Evolutionary conservation across 2,329 filamentous ascomycete genomes (phyloP).

Genomic region (Ploettnerulaceae sp.): DNA sequence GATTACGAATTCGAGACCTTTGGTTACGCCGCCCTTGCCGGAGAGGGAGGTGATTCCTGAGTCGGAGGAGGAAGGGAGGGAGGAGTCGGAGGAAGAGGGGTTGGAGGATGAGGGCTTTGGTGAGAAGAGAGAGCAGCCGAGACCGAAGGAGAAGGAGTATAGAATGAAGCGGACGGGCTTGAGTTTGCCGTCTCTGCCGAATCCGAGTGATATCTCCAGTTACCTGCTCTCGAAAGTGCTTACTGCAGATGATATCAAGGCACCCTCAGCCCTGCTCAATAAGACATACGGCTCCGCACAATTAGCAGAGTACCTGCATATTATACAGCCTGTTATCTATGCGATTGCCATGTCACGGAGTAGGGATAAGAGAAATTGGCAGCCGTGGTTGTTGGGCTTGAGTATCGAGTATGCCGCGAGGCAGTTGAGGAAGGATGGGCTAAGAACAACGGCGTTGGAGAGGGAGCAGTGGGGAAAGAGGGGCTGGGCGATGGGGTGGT

Average conservation of each 20-base stretch:
- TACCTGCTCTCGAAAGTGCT: constrained; percentile 88
- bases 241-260: constrained; percentile 94
- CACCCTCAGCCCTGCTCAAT: constrained; percentile 81
- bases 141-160: constrained; percentile 54
- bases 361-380: constrained; percentile 74
- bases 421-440: constrained; percentile 63
- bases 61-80: constrained; percentile 41
- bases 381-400: constrained; percentile 84
- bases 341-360: constrained; percentile 70
- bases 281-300: constrained; percentile 68
- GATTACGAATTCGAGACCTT: constrained; percentile 75
- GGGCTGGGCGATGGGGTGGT: constrained; percentile 91
- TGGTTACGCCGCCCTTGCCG: constrained; percentile 79
- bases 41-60: constrained; percentile 76
- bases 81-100: constrained; percentile 36
- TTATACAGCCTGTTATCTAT: constrained; percentile 82
- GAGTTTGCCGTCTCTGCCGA: constrained; percentile 76
- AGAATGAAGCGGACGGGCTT: constrained; percentile 92
- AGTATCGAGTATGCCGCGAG: constrained; percentile 82
- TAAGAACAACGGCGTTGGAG: constrained; percentile 77
- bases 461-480: constrained; percentile 83
- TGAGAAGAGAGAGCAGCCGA: constrained; percentile 23
- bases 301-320: constrained; percentile 85
- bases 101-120: constrained; percentile 40
- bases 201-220: constrained; percentile 73